Evolutionary conservation across 2,329 filamentous ascomycete species (phyloP).

Genomic region (Ambrosiella cleistominuta): DNA sequence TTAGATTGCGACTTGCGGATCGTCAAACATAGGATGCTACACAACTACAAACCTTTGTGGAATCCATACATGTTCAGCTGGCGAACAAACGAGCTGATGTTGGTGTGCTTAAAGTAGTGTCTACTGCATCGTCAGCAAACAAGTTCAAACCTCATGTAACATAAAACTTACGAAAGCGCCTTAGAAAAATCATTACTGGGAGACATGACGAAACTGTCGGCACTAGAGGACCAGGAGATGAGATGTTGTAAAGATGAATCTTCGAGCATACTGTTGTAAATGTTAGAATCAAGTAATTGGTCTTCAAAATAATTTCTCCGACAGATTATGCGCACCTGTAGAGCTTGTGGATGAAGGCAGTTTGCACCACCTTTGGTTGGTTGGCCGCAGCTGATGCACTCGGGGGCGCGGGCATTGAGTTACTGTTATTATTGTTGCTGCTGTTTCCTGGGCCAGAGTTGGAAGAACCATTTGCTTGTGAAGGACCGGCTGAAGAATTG

Average conservation of each 20-base stretch:
- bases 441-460: too few species aligned
- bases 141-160: conserved; percentile 11
- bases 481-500: conserved; percentile 10
- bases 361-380: conserved; percentile 94
- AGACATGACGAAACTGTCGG: conserved; percentile 98
- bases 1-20: not conserved
- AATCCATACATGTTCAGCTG: conserved; percentile 99
- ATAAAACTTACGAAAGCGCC: conserved; percentile 66
- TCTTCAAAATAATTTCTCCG: not conserved
- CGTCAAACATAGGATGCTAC: not conserved
- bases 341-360: conserved; percentile 95
- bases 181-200: conserved; percentile 95
- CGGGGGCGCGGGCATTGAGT: conserved; percentile 23
- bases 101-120: conserved; percentile 98
- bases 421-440: not conserved
- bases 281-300: too few species aligned
- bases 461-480: not conserved
- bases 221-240: conserved; percentile 86
- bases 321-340: conserved; percentile 51
- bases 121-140: conserved; percentile 27
- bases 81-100: conserved; percentile 94
- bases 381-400: conserved; percentile 60
- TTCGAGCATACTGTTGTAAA: conserved; percentile 66
- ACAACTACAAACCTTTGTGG: conserved; percentile 58
- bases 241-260: conserved; percentile 83